Evolutionary conservation across 352 stramenopile genomes (phyloP).

Genomic region (Phytopythium delawarense): DNA sequence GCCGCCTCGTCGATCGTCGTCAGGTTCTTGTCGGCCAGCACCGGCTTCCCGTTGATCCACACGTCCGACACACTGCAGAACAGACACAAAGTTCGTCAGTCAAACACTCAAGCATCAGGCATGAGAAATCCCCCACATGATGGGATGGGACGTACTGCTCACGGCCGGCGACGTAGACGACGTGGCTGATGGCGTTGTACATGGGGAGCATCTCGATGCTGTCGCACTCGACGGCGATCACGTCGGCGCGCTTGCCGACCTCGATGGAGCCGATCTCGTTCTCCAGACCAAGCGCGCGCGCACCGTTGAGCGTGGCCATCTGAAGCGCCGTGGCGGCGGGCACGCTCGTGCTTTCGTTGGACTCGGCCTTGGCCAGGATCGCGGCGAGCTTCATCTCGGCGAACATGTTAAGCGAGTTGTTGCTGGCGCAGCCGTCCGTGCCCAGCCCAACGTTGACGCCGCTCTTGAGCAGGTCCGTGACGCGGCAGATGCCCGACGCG

Average conservation of each 20-base stretch:
- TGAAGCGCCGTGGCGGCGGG: constrained; percentile 54
- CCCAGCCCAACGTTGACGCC: constrained; percentile 87
- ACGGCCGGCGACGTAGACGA: constrained; percentile 81
- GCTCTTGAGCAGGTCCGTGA: constrained; percentile 64
- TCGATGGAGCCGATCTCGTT: constrained; percentile 83
- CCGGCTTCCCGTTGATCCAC: constrained; percentile 84
- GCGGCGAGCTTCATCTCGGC: constrained; percentile 86
- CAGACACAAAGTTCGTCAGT: neutral
- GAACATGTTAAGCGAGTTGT: constrained; percentile 91
- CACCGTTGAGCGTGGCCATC: constrained; percentile 90
- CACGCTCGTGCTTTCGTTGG: constrained; percentile 56
- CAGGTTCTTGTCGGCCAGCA: constrained; percentile 66
- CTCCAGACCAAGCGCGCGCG: constrained; percentile 78
- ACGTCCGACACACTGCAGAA: constrained; percentile 76
- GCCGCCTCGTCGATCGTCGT: constrained; percentile 65
- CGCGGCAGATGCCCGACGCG: constrained; percentile 76
- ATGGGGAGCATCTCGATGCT: constrained; percentile 86
- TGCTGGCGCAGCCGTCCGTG: constrained; percentile 83
- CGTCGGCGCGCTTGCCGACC: constrained; percentile 79
- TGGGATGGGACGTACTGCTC: constrained; percentile 42
- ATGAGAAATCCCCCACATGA: neutral
- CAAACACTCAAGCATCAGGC: neutral
- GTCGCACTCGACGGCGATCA: constrained; percentile 79
- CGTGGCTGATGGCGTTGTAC: constrained; percentile 84
- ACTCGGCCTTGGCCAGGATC: constrained; percentile 80